Evolutionary conservation across 2,329 filamentous ascomycete species (phyloP).

Genomic region (Phaeosphaeria sp.): DNA sequence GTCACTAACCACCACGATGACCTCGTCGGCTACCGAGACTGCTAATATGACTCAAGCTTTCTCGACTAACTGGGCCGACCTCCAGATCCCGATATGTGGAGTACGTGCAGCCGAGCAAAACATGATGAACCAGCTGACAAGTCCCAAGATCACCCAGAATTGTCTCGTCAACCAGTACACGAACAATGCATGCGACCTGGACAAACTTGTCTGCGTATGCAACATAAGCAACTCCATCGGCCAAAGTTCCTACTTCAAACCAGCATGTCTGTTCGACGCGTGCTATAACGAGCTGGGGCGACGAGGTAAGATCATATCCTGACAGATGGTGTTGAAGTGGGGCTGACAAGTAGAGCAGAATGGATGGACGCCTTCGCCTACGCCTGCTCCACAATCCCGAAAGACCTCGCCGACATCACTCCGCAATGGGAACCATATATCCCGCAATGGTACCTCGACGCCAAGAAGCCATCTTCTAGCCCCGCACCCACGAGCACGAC

Average conservation of each 20-base stretch:
- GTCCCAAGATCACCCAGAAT: conserved; percentile 12
- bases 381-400: conserved; percentile 10
- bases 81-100: conserved; percentile 14
- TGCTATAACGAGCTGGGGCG: conserved; percentile 15
- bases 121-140: not conserved
- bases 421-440: conserved; percentile 20
- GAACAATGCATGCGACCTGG: conserved; percentile 6
- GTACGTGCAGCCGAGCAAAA: not conserved
- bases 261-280: conserved; percentile 17
- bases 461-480: not conserved
- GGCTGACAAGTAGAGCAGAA: conserved; percentile 8
- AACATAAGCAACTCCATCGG: conserved; percentile 16
- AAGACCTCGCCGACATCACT: conserved; percentile 12
- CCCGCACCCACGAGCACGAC: not conserved
- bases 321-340: not conserved
- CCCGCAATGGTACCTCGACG: conserved; percentile 1
- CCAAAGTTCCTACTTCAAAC: conserved; percentile 17
- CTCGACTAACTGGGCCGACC: not conserved
- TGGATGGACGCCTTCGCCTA: conserved; percentile 17
- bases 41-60: not conserved
- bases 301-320: conserved; percentile 6
- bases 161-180: conserved; percentile 12
- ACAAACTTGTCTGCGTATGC: conserved; percentile 25
- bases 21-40: not conserved
- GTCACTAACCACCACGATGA: not conserved